Base-by-base conservation (phyloP, 148 eudicot genomes). In the Heliosperma pusillum region DNA sequence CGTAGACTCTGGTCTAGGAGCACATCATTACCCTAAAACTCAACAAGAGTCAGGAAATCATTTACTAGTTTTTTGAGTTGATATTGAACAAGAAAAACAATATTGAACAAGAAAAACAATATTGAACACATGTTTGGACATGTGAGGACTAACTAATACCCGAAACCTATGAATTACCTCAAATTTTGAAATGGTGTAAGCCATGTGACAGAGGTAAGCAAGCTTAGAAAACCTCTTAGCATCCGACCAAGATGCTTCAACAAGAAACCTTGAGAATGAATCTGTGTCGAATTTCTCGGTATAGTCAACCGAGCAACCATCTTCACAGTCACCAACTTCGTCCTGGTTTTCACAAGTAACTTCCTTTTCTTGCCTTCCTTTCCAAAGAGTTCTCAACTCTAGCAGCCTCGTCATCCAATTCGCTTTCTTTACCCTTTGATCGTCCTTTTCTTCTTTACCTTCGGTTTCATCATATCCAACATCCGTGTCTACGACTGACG, bases 151-250 rank as follows among this genome's bases (percentile, higher is more conserved):
- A 33, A 33, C 40, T 33, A 33, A 33, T 33, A 33, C 40, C 40
- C 6, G 5, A 36, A 36, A 36, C 42, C 42, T 8, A 36, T 36
- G 42, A 27, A 67, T 22, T 81, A 86, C 93, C 92, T 93, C 82
- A 27, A 93, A 84, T 40, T 85, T 85, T 3, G 87, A 79, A 73
- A 90, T 93, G 15, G 42, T 80, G 79, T 93, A 90, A 27, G 98
- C 93, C 84, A 83, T 85, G 89, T 93, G 85, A 83, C 92, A 85
- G 45, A 93, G 81, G 85, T 79, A 85, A 70, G 98, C 96, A 62
- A 90, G 74, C 36, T 84, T 81, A 55, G 96, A 83, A 75, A 89
- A 84, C 72, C 75, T 83, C 82, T 84, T 85, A 0, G 90, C 77
- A 76, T 90, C 96, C 7, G 87, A 83, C 91, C 86, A 88, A 17